phyloP scores from a whole-genome alignment of 2,329 filamentous ascomycete species.

The Sclerotinia glacialis region DNA sequence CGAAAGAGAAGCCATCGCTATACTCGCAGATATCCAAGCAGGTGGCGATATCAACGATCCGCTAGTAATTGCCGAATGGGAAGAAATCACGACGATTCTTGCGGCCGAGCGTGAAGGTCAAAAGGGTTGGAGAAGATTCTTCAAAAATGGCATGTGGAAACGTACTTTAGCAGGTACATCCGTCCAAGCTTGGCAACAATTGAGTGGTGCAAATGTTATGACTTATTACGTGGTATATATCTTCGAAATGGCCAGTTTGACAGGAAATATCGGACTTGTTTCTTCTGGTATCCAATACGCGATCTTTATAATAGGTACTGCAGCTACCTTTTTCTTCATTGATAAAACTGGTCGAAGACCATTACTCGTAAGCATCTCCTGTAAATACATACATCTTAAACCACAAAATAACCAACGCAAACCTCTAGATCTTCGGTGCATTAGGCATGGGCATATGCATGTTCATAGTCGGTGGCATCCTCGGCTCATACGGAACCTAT shows the following conservation, averaged over 20 bases:
- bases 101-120: slow-evolving; percentile 33
- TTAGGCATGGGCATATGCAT: slow-evolving; percentile 45
- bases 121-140: slow-evolving; percentile 42
- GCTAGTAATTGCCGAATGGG: slow-evolving; percentile 55
- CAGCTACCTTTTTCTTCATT: slow-evolving; percentile 32
- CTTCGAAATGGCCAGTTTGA: slow-evolving; percentile 42
- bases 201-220: slow-evolving; percentile 35
- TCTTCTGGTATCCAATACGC: slow-evolving; percentile 33
- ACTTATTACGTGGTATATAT: slow-evolving; percentile 43
- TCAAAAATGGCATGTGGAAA: slow-evolving; percentile 56
- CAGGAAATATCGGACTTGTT: slow-evolving; percentile 40
- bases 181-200: slow-evolving; percentile 32
- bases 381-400: neutral
- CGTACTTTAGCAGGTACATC: slow-evolving; percentile 39
- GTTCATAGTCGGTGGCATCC: slow-evolving; percentile 47
- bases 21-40: slow-evolving; percentile 56
- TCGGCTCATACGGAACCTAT: slow-evolving; percentile 43
- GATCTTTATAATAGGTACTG: slow-evolving; percentile 32
- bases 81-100: slow-evolving; percentile 49
- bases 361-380: slow-evolving; percentile 5
- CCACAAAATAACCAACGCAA: slow-evolving; percentile 27
- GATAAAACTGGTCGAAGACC: slow-evolving; percentile 29
- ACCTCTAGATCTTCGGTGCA: slow-evolving; percentile 41
- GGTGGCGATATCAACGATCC: slow-evolving; percentile 53
- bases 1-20: slow-evolving; percentile 45